These are phyloP conservation scores for Phaffia australis DNA, from an alignment of 768 basidiomycete genomes.

Conservation along the genomic window DNA sequence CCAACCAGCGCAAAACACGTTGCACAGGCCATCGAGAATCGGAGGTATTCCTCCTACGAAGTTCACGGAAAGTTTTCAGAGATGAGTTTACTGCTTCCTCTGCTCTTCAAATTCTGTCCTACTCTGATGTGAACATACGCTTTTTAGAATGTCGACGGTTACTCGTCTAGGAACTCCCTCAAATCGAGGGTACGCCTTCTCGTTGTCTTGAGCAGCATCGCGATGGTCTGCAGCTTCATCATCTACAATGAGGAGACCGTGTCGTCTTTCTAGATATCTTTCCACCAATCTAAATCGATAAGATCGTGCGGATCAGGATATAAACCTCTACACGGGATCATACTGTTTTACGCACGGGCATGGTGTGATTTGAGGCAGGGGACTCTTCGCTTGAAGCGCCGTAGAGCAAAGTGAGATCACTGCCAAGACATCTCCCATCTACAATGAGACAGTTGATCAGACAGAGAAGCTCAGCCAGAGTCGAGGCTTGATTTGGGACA, in stretches of 20 bases:
- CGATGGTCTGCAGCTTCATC: neutral
- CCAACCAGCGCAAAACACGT: conserved; percentile 21
- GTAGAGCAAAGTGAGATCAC: conserved; percentile 72
- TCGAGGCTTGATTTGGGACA: neutral
- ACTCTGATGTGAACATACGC: neutral
- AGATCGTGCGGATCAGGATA: neutral
- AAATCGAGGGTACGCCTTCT: conserved; percentile 1
- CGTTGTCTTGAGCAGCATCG: conserved; percentile 2
- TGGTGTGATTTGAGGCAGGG: conserved; percentile 78
- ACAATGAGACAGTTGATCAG: too few species aligned
- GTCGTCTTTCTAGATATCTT: conserved; percentile 1
- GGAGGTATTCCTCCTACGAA: conserved; percentile 18
- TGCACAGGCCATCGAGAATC: conserved; percentile 18
- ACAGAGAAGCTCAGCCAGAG: neutral
- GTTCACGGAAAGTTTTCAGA: too few species aligned
- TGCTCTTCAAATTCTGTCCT: too few species aligned
- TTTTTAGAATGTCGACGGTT: conserved; percentile 18
- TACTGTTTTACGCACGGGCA: conserved; percentile 43
- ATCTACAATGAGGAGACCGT: conserved; percentile 17
- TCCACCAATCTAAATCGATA: neutral
- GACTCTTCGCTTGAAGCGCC: conserved; percentile 57
- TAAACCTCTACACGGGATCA: neutral
- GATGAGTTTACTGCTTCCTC: too few species aligned
- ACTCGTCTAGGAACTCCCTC: conserved; percentile 9
- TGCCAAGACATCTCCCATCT: conserved; percentile 65